A percentile compares a stretch with the other conserved stretches of the same genome.
These are phyloP conservation scores for Ambispora gerdemannii DNA, from an alignment of 192 early-diverging fungal genomes.

Conservation along the genomic window DNA sequence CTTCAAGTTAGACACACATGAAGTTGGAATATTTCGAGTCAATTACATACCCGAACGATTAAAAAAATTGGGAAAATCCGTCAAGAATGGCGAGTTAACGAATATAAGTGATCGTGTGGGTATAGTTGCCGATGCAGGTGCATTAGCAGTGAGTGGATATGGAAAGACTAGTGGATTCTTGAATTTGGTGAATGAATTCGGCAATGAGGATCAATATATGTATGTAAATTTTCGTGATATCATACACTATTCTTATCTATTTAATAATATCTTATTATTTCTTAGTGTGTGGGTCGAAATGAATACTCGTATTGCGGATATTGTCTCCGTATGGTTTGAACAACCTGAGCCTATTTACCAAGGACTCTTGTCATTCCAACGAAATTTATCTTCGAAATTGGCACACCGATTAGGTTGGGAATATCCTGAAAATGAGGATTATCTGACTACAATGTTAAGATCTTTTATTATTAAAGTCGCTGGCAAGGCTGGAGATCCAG, in stretches of 20 bases:
- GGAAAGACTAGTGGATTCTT: slow-evolving; percentile 71
- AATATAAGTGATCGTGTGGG: slow-evolving; percentile 77
- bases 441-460: slow-evolving; percentile 71
- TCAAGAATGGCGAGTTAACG: slow-evolving; percentile 56
- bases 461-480: slow-evolving; percentile 71
- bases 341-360: slow-evolving; percentile 58
- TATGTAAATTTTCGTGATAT: no score
- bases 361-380: slow-evolving; percentile 63
- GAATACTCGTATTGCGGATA: slow-evolving; percentile 49
- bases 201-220: slow-evolving; percentile 78
- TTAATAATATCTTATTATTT: slow-evolving; percentile 32
- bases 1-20: slow-evolving; percentile 83
- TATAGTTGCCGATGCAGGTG: slow-evolving; percentile 79
- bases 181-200: slow-evolving; percentile 72
- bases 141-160: slow-evolving; percentile 75
- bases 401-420: slow-evolving; percentile 78
- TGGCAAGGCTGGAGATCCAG: slow-evolving; percentile 62
- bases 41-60: slow-evolving; percentile 60
- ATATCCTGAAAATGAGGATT: slow-evolving; percentile 63
- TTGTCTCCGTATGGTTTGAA: slow-evolving; percentile 66
- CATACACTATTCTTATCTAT: background rate
- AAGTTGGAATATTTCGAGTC: slow-evolving; percentile 84
- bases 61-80: slow-evolving; percentile 48
- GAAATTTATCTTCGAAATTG: slow-evolving; percentile 70
- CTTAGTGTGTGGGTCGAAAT: slow-evolving; percentile 66